Conservation (phyloP, 2,329 filamentous ascomycete species). For the Aspergillus pseudotamarii region DNA sequence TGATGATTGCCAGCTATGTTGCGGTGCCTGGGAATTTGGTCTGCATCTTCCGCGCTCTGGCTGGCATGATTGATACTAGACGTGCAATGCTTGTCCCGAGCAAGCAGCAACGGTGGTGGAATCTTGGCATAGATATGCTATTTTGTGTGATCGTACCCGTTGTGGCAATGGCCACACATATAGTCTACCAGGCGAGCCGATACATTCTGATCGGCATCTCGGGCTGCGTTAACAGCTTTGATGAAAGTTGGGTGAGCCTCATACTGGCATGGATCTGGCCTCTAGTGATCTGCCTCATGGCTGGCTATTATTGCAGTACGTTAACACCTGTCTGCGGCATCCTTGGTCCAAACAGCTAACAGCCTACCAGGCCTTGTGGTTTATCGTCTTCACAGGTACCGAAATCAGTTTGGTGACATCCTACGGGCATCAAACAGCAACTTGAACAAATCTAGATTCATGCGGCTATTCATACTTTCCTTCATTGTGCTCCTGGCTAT, state of each 20-base stretch:
- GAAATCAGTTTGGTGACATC: slow-evolving; percentile 59
- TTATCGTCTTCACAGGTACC: slow-evolving; percentile 63
- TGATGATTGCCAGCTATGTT: slow-evolving; percentile 57
- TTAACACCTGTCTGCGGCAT: slow-evolving; percentile 29
- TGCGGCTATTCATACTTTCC: slow-evolving; percentile 53
- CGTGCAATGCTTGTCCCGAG: slow-evolving; percentile 56
- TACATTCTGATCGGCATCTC: slow-evolving; percentile 62
- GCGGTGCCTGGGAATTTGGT: slow-evolving; percentile 56
- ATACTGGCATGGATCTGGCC: slow-evolving; percentile 60
- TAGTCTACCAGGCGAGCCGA: slow-evolving; percentile 60
- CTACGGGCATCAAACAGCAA: slow-evolving; percentile 54
- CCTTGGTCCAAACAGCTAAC: slow-evolving; percentile 1
- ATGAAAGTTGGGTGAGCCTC: slow-evolving; percentile 61
- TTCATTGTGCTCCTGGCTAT: slow-evolving; percentile 60
- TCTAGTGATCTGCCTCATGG: slow-evolving; percentile 56
- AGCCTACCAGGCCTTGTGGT: slow-evolving; percentile 57
- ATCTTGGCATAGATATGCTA: slow-evolving; percentile 53
- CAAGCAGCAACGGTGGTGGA: slow-evolving; percentile 50
- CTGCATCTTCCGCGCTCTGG: slow-evolving; percentile 64
- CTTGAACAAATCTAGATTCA: slow-evolving; percentile 62
- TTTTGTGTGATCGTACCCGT: slow-evolving; percentile 61
- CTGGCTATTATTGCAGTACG: slow-evolving; percentile 60
- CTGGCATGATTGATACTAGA: slow-evolving; percentile 62
- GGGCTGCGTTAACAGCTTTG: slow-evolving; percentile 60
- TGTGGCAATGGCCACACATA: slow-evolving; percentile 59